Evolutionary conservation across 352 stramenopile species (phyloP), one percentile per base, ranked within the genome.

Genomic region (Phytophthora tentaculata): DNA sequence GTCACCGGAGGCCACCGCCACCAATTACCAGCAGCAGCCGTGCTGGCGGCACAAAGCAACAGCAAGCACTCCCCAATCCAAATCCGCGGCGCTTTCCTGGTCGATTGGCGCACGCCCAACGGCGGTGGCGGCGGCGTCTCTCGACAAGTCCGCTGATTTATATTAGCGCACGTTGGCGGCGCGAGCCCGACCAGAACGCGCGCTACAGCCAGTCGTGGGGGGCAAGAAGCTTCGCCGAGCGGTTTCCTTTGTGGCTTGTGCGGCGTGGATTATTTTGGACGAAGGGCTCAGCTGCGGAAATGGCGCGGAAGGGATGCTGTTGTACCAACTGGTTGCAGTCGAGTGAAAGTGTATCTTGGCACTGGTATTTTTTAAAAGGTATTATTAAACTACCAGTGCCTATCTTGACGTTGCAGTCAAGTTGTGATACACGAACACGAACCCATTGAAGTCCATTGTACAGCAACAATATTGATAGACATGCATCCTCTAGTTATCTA

Each of bases 61-160:
- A 48, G 16, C 41, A 12, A 5, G 41, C 41, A 48, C 17, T 23
- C n/a, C 41, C 17, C 41, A 12, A 48, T 48, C 41, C 41, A 23
- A 43, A 43, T 43, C 37, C 53, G 39, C 54, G 29, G 45, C 19
- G 47, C 20, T 13, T 26, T 49, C 29, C 23, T 7, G 5, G 23
- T 47, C 45, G 54, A 69, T 70, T 56, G 64, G 35, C 22, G 24
- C 22, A 58, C 49, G 56, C 35, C 35, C 1, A 43, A 43, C 35
- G 35, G 35, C 35, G 35, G 35, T 2, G 28, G 14, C 9, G 29
- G 19, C 56, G 24, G 49, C 12, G 49, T 65, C 62, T 64, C 54
- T 69, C 23, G n/a, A 39, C 60, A 58, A 56, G 44, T 32, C 24
- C 26, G 32, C 61, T 74, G 61, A 70, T 64, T 66, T 74, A 74